Conservation (phyloP, 1,284 basidiomycete species). For the Quambalaria eucalypti region DNA sequence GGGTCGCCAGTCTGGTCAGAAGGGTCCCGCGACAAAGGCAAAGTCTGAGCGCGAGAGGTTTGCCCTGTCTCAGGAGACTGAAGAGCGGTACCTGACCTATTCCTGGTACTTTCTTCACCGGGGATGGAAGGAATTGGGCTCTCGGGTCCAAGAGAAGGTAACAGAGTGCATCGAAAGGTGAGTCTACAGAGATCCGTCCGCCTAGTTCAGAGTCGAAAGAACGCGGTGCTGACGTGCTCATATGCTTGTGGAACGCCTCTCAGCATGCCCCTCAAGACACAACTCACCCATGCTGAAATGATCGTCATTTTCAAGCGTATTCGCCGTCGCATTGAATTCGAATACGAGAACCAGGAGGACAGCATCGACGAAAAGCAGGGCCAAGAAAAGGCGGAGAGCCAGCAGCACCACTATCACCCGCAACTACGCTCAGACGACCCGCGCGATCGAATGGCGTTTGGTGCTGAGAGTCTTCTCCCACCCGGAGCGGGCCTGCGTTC, state of each 20-base stretch:
- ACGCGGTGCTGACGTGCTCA: constrained; percentile 36
- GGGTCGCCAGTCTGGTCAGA: background rate
- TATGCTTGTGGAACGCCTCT: no score
- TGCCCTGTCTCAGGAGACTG: constrained; percentile 53
- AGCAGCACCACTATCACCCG: background rate
- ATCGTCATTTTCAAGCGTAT: constrained; percentile 62
- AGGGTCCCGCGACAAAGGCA: no score
- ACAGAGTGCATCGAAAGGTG: constrained; percentile 72
- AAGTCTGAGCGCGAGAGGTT: constrained; percentile 1
- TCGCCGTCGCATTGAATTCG: constrained; percentile 60
- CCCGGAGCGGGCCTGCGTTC: background rate
- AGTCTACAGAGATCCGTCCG: no score
- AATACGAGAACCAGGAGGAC: constrained; percentile 7
- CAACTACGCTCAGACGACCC: background rate
- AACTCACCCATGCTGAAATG: constrained; percentile 61
- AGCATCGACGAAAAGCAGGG: background rate
- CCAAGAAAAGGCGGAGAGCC: background rate
- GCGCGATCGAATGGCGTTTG: background rate
- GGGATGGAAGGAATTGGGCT: constrained; percentile 73
- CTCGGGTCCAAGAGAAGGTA: constrained; percentile 63
- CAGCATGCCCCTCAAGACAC: constrained; percentile 69
- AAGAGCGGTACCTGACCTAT: constrained; percentile 70
- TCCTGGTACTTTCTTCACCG: constrained; percentile 84
- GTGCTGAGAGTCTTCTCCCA: background rate
- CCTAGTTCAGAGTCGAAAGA: no score